Conservation (phyloP, 2,329 filamentous ascomycete species). For the Aspergillus pseudotamarii region DNA sequence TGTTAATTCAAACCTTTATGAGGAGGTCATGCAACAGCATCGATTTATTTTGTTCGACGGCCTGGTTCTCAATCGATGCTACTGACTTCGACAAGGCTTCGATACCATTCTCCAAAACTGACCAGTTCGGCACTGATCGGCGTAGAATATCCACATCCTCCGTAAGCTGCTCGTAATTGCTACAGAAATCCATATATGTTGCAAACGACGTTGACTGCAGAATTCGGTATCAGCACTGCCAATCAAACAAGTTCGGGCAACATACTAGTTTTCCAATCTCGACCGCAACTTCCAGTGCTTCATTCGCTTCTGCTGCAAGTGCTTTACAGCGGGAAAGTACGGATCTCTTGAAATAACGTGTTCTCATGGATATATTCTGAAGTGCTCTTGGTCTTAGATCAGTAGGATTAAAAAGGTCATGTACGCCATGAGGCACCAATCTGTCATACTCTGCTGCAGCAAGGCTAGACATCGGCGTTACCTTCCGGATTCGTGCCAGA, state of each 20-base stretch:
- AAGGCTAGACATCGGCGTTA: slow-evolving; percentile 64
- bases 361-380: slow-evolving; percentile 31
- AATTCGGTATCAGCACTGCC: slow-evolving; percentile 48
- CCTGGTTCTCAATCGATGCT: slow-evolving; percentile 67
- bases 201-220: slow-evolving; percentile 76
- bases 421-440: slow-evolving; percentile 32
- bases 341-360: slow-evolving; percentile 32
- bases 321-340: slow-evolving; percentile 35
- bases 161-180: slow-evolving; percentile 84
- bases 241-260: background rate
- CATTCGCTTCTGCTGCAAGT: slow-evolving; percentile 54
- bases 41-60: slow-evolving; percentile 69
- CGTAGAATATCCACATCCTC: slow-evolving; percentile 73
- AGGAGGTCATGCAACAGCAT: slow-evolving; percentile 82
- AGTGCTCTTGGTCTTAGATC: slow-evolving; percentile 43
- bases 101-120: slow-evolving; percentile 79
- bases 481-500: slow-evolving; percentile 70
- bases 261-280: slow-evolving; percentile 57
- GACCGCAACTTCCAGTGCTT: slow-evolving; percentile 56
- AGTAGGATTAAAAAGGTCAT: slow-evolving; percentile 52
- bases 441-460: slow-evolving; percentile 23
- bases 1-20: slow-evolving; percentile 69
- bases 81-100: slow-evolving; percentile 79
- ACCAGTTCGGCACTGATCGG: slow-evolving; percentile 71
- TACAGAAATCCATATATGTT: slow-evolving; percentile 87